Conservation (phyloP, 2,329 filamentous ascomycete species). For the Apiospora koreana region DNA sequence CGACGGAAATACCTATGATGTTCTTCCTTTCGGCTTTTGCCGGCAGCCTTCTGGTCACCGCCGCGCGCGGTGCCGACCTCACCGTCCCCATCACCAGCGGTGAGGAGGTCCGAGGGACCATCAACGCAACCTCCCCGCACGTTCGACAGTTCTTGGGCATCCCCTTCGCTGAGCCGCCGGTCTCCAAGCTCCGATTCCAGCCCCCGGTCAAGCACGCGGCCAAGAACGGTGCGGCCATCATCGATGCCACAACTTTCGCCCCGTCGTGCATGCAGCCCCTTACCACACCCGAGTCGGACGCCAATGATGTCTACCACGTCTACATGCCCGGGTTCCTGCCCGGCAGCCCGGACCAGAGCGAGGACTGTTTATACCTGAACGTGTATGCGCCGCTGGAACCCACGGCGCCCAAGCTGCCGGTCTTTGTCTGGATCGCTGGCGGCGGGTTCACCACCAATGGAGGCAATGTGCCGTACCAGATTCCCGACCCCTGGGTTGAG, state of each 20-base stretch:
- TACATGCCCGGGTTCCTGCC: conserved; percentile 12
- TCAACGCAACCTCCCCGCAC: conserved; percentile 20
- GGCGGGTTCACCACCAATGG: conserved; percentile 28
- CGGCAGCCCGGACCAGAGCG: conserved; percentile 19
- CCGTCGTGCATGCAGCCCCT: conserved; percentile 34
- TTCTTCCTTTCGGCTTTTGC: background rate
- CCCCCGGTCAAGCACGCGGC: conserved; percentile 32
- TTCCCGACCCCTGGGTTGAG: conserved; percentile 24
- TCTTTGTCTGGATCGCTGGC: conserved; percentile 27
- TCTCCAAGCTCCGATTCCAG: conserved; percentile 49
- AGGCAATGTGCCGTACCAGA: conserved; percentile 18
- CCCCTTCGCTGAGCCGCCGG: conserved; percentile 58
- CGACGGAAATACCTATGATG: background rate
- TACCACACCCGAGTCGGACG: conserved; percentile 19
- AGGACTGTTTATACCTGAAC: conserved; percentile 37
- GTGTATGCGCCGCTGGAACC: conserved; percentile 31
- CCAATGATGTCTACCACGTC: conserved; percentile 24
- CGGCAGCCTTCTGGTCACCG: background rate
- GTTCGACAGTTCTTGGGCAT: conserved; percentile 39
- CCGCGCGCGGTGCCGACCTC: conserved; percentile 15
- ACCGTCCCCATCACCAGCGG: conserved; percentile 25
- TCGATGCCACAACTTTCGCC: conserved; percentile 27
- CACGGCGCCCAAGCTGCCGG: conserved; percentile 23
- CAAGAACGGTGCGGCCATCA: conserved; percentile 16
- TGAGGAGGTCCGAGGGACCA: conserved; percentile 22